Conservation (phyloP, 1,284 basidiomycete species). For the Schizophyllum commune region DNA sequence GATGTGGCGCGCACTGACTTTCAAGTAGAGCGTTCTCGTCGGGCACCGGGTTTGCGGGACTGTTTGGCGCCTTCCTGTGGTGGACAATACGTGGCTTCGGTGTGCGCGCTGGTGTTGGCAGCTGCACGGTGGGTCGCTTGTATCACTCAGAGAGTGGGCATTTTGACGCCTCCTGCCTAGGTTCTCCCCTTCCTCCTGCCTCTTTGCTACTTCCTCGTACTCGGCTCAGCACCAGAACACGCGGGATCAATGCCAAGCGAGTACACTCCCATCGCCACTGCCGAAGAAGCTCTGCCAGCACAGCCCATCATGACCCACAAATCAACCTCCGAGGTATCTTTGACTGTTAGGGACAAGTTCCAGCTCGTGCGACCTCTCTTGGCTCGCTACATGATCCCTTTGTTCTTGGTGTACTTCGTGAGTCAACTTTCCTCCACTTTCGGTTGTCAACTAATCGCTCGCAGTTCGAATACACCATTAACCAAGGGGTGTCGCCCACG, state of each 20-base stretch:
- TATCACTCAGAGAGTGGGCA: not conserved
- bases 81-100: conserved; percentile 88
- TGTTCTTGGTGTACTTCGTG: conserved; percentile 75
- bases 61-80: conserved; percentile 91
- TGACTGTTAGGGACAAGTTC: conserved; percentile 70
- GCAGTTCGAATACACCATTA: conserved; percentile 90
- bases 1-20: not conserved
- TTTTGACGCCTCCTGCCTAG: conserved; percentile 30
- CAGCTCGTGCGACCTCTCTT: conserved; percentile 67
- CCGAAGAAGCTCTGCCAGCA: not conserved
- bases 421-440: conserved; percentile 21
- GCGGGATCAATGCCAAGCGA: not conserved
- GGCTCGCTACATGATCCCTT: conserved; percentile 70
- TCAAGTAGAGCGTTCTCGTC: conserved; percentile 71
- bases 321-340: conserved; percentile 23
- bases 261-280: not conserved
- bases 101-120: conserved; percentile 74
- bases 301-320: not conserved
- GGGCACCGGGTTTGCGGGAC: conserved; percentile 91
- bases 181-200: conserved; percentile 72
- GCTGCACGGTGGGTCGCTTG: conserved; percentile 56
- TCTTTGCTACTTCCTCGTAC: conserved; percentile 71
- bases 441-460: conserved; percentile 11
- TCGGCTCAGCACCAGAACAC: conserved; percentile 28
- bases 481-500: conserved; percentile 89